Evolutionary conservation across 2,329 filamentous ascomycete genomes (phyloP), one percentile per base, ranked within the genome.

Genomic region (Dactylella cylindrospora): DNA sequence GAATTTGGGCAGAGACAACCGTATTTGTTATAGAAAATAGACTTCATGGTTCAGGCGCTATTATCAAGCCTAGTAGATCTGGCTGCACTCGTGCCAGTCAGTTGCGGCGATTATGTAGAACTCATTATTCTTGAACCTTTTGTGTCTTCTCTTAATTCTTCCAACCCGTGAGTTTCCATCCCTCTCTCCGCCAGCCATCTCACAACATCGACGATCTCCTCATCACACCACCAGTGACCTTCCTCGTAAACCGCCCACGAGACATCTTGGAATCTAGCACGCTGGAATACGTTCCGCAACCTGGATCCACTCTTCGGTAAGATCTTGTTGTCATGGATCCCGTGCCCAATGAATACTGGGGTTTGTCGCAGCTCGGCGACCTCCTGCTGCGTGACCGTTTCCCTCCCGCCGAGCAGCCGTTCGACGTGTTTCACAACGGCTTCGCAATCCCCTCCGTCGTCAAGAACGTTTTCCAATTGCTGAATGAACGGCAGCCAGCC

Each of bases 221-320:
- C 52, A 10, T 49, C 44, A 25, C 52, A 57, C 52, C 52, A 50
- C 52, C 52, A 57, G 25, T 57, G 43, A 1, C 52, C 52, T 5
- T 43, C n/a, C 8, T 23, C 39, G 23, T 57, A 57, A 3, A 20
- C 49, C n/a, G 22, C 52, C 43, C 43, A 57, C 15, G 17, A 22
- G 3, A 49, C 52, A 15, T 49, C 17, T 5, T 49, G 20, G 17
- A 57, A 57, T 12, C n/a, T 20, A 8, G 19, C 13, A 1, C 15
- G 29, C 5, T 20, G 20, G 17, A 57, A 19, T 13, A 38, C 26
- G 39, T 49, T 25, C 15, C 31, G 29, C 8, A 57, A 20, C 13
- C 43, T 41, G 22, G 43, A 36, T 8, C 52, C 52, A 38, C 28
- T 49, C n/a, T 22, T 29, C 1, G 38, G 32, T 5, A 44, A 9